These are phyloP conservation scores for Seiridium cupressi DNA, from an alignment of 2,329 filamentous ascomycete species.

Conservation along the genomic window DNA sequence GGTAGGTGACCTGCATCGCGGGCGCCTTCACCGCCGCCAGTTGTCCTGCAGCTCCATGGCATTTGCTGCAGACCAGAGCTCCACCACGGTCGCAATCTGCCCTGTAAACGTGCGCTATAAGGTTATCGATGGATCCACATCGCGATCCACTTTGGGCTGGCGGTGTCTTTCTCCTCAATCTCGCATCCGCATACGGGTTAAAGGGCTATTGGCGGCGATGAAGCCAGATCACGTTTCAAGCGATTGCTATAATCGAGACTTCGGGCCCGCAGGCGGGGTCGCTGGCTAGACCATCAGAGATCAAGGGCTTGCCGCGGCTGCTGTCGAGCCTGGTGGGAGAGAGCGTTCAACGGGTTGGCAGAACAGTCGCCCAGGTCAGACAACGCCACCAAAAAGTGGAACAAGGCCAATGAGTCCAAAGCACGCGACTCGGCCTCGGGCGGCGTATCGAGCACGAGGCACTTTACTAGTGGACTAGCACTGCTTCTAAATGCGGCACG, in stretches of 20 bases:
- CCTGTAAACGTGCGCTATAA: background rate
- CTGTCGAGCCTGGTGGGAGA: background rate
- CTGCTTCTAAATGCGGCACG: background rate
- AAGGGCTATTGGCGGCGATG: background rate
- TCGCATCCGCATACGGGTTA: background rate
- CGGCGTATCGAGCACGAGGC: background rate
- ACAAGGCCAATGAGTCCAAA: background rate
- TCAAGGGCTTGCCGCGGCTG: background rate
- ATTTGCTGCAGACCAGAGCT: background rate
- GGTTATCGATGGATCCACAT: background rate
- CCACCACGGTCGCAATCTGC: background rate
- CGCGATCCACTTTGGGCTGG: slow-evolving; percentile 4
- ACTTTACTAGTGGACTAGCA: background rate
- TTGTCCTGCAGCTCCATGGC: slow-evolving; percentile 1
- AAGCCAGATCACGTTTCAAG: background rate
- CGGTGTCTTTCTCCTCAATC: slow-evolving; percentile 1
- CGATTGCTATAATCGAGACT: background rate
- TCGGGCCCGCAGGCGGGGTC: background rate
- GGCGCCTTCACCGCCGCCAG: slow-evolving; percentile 5
- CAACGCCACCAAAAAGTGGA: background rate
- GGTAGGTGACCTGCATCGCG: slow-evolving; percentile 1
- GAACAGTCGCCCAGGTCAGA: background rate
- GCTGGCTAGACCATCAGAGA: background rate
- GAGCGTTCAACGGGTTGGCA: background rate
- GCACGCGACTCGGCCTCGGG: background rate